A percentile compares a stretch with the other conserved stretches of the same genome.
These are phyloP conservation scores for Diaporthe destruens DNA, from an alignment of 2,329 filamentous ascomycete species.

Conservation along the genomic window DNA sequence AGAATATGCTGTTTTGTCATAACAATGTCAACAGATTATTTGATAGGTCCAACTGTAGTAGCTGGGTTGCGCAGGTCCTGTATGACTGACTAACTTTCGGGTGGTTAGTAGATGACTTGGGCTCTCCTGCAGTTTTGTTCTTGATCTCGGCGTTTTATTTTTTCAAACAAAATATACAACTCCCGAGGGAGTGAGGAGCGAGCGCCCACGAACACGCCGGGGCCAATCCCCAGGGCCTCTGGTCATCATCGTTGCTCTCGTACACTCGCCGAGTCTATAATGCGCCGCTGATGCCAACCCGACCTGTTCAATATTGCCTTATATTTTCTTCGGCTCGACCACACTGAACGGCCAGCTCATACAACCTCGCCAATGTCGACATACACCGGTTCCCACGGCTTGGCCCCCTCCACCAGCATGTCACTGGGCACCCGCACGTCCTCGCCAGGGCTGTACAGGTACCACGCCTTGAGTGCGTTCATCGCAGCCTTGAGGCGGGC, in stretches of 20 bases:
- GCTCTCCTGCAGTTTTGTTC: not conserved
- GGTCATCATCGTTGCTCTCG: conserved; percentile 26
- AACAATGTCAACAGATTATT: not conserved
- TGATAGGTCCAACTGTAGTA: not conserved
- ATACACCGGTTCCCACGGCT: conserved; percentile 75
- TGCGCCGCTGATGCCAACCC: conserved; percentile 36
- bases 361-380: conserved; percentile 80
- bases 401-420: conserved; percentile 71
- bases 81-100: too few relatives aligned
- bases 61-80: not conserved
- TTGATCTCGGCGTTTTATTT: conserved; percentile 24
- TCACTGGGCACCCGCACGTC: conserved; percentile 77
- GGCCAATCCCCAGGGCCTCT: not conserved
- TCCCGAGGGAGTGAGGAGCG: conserved; percentile 38
- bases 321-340: conserved; percentile 3
- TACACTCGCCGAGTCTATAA: conserved; percentile 35
- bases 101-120: not conserved
- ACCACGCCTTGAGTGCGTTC: conserved; percentile 92
- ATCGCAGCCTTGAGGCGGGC: conserved; percentile 85
- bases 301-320: conserved; percentile 5
- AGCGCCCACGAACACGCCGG: not conserved
- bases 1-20: not conserved
- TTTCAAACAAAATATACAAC: conserved; percentile 38
- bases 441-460: conserved; percentile 86
- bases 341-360: conserved; percentile 48